Base-by-base conservation (phyloP, 495 filamentous ascomycete species). In the Aspergillus heteromorphus region DNA sequence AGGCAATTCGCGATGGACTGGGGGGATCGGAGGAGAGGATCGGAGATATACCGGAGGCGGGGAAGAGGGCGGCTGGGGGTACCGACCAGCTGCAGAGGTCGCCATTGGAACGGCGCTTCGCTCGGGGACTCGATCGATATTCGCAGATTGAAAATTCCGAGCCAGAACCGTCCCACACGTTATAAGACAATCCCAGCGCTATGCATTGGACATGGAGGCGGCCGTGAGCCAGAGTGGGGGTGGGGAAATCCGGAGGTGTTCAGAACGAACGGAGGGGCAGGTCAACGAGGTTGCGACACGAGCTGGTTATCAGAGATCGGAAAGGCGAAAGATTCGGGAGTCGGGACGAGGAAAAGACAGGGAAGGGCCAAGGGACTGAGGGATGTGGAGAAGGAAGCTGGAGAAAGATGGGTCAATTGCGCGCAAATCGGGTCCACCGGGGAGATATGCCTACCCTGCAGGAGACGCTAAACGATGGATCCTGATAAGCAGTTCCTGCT, bases 21-120 rank as follows among this genome's bases (percentile, higher is more conserved):
- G 51, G 19, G 55, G 49, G 14, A 65, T 56, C 7, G 69, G 68
- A 48, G 73, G 70, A 23, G 74, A 69, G 29, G 72, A 68, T 48
- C 66, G 70, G 43, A 73, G 64, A 55, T 75, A 75, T 48, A 70
- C 73, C 23, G 74, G 66, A 14, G 74, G 69, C 56, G 73, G 73
- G 54, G 72, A 67, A 25, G 73, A 64, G 30, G 71, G 51, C 23
- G 68, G 58, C 30, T 65, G 72, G 42, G 53, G 64, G 40, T 68
- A 65, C 18, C 49, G 42, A 48, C 55, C 56, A 41, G 60, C 60
- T 20, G 68, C 52, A 13, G 68, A 59, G 55, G 58, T 63, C 16
- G 71, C 69, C 71, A 75, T 74, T 49, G 27, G 21, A 29, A 2
- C 43, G 7, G 13, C 54, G 49, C 40, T 7, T 29, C 55, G 45